These are phyloP conservation scores for Metschnikowia continentalis DNA, from an alignment of 805 yeast species.

Conservation along the genomic window DNA sequence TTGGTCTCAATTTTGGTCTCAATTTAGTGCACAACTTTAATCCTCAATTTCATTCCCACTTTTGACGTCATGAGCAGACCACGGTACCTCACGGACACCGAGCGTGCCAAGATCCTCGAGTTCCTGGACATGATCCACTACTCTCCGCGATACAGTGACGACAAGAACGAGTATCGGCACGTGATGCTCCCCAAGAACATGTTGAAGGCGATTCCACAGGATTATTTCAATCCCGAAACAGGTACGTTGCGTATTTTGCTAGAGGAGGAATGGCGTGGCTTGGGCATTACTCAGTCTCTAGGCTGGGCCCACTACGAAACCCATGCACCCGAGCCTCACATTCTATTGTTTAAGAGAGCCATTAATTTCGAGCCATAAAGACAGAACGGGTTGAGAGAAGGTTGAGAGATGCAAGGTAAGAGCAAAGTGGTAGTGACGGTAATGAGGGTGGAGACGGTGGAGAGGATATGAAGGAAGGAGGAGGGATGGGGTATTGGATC, in stretches of 20 bases:
- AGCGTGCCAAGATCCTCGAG: conserved; percentile 81
- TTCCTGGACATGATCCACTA: conserved; percentile 93
- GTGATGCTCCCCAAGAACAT: conserved; percentile 95
- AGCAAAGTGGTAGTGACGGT: too few relatives aligned
- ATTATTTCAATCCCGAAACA: conserved; percentile 88
- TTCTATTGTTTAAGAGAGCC: conserved; percentile 72
- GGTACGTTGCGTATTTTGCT: conserved; percentile 86
- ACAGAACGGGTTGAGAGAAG: background rate
- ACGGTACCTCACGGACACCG: conserved; percentile 76
- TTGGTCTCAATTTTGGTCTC: too few relatives aligned
- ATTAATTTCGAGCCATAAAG: conserved; percentile 46
- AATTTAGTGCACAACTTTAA: too few relatives aligned
- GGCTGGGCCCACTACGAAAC: conserved; percentile 99
- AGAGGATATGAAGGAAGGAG: too few relatives aligned
- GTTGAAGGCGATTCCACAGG: conserved; percentile 90
- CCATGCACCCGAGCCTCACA: conserved; percentile 98
- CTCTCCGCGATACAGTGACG: conserved; percentile 90
- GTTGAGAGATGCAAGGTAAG: too few relatives aligned
- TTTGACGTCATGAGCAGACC: conserved; percentile 38
- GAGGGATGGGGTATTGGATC: too few relatives aligned
- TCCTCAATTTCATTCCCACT: too few relatives aligned
- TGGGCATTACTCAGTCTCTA: conserved; percentile 93
- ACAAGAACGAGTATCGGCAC: conserved; percentile 88
- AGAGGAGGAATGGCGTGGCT: conserved; percentile 98
- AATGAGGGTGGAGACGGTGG: too few relatives aligned